These are phyloP conservation scores for Raphanus hybrid DNA, from an alignment of 441 rosid species.

Conservation along the genomic window DNA sequence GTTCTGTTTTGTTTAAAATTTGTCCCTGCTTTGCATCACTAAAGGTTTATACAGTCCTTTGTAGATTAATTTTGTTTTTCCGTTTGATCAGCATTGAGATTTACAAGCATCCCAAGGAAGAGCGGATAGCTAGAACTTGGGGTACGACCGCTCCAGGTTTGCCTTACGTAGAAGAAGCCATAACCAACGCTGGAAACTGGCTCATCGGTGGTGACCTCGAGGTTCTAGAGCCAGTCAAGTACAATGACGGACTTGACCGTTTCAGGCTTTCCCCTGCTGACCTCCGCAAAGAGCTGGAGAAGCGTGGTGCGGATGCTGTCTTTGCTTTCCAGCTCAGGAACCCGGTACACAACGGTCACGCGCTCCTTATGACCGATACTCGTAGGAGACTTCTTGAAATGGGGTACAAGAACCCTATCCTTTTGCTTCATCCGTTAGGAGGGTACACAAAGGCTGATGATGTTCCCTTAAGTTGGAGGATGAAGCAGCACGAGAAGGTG, in stretches of 20 bases:
- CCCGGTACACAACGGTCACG: constrained; percentile 98
- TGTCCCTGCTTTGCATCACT: too few relatives aligned
- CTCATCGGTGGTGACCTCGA: constrained; percentile 90
- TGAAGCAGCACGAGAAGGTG: constrained; percentile 97
- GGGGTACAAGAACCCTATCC: constrained; percentile 92
- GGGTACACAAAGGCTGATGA: constrained; percentile 97
- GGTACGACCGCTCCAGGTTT: constrained; percentile 89
- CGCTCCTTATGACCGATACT: constrained; percentile 89
- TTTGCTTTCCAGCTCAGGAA: constrained; percentile 97
- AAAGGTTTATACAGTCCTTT: too few relatives aligned
- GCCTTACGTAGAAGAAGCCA: constrained; percentile 79
- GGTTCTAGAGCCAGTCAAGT: constrained; percentile 83
- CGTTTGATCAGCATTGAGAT: constrained; percentile 73
- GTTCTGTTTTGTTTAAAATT: too few relatives aligned
- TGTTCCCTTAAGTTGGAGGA: constrained; percentile 91
- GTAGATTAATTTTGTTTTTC: background rate
- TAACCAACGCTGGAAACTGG: constrained; percentile 81
- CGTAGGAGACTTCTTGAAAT: constrained; percentile 84
- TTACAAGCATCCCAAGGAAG: constrained; percentile 94
- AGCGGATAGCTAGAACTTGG: constrained; percentile 93
- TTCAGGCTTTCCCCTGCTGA: constrained; percentile 81
- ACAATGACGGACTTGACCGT: constrained; percentile 86
- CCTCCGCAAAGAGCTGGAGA: constrained; percentile 73
- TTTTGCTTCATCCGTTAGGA: constrained; percentile 93
- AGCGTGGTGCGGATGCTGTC: constrained; percentile 90